phyloP scores from a whole-genome alignment of 2,329 filamentous ascomycete species.

The Xylaria hypoxylon region DNA sequence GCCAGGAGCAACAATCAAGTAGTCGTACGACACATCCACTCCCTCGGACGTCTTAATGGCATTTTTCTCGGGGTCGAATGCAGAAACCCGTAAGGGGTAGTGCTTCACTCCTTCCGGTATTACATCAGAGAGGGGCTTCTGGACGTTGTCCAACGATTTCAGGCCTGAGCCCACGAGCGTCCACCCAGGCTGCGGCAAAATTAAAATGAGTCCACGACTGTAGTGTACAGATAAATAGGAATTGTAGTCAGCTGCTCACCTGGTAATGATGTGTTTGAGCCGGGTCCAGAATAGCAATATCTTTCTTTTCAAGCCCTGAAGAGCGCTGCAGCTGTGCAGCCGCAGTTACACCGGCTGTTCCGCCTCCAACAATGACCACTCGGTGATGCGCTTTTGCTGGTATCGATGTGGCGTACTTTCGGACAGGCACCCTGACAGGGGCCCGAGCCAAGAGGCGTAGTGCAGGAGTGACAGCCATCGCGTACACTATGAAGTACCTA shows the following conservation, averaged over 20 bases:
- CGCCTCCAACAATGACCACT: constrained; percentile 75
- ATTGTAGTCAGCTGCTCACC: constrained; percentile 30
- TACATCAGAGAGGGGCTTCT: constrained; percentile 47
- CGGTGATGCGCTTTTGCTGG: constrained; percentile 63
- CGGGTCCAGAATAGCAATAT: constrained; percentile 54
- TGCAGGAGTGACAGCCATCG: constrained; percentile 34
- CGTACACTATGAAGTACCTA: constrained; percentile 14
- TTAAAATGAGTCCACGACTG: constrained; percentile 25
- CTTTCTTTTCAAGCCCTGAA: constrained; percentile 47
- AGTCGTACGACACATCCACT: constrained; percentile 53
- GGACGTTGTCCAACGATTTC: constrained; percentile 47
- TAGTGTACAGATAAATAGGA: neutral
- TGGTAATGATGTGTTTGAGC: constrained; percentile 53
- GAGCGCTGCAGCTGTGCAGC: constrained; percentile 72
- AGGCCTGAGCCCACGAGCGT: constrained; percentile 55
- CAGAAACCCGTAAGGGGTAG: constrained; percentile 51
- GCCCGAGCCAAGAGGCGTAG: constrained; percentile 41
- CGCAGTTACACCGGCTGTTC: constrained; percentile 72
- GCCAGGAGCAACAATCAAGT: constrained; percentile 54
- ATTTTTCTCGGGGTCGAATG: constrained; percentile 54
- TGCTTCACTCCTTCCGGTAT: constrained; percentile 52
- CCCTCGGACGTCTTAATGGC: constrained; percentile 52
- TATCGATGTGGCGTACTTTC: constrained; percentile 48
- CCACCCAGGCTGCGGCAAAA: constrained; percentile 50
- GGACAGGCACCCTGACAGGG: constrained; percentile 35